Conservation (phyloP, 768 basidiomycete species). For the Trametopsis cervina region DNA sequence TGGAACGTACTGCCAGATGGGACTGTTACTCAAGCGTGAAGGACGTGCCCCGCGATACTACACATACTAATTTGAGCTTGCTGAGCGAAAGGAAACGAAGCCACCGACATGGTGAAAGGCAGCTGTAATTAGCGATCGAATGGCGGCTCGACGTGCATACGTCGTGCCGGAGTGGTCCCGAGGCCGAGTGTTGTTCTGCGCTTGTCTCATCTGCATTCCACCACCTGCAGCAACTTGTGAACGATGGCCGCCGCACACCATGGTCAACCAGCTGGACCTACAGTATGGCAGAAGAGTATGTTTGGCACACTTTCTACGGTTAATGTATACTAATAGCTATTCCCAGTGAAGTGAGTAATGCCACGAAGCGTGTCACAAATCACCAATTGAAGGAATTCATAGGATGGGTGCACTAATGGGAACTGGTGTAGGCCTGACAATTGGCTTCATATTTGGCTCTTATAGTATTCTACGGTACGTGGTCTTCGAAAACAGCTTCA, state of each 20-base stretch:
- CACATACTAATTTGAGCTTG: conserved; percentile 86
- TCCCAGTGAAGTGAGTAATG: conserved; percentile 24
- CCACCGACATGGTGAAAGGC: conserved; percentile 14
- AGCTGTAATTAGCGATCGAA: too few relatives aligned
- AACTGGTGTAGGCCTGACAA: conserved; percentile 89
- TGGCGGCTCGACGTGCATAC: not conserved
- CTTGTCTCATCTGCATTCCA: conserved; percentile 8
- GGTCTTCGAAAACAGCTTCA: not conserved
- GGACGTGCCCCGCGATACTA: not conserved
- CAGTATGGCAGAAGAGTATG: conserved; percentile 73
- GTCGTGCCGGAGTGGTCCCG: not conserved
- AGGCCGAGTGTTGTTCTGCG: conserved; percentile 8
- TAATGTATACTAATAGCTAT: not conserved
- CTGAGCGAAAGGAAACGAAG: conserved; percentile 63
- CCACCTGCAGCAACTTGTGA: conserved; percentile 3
- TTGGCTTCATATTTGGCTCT: conserved; percentile 95
- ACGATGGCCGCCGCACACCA: conserved; percentile 27
- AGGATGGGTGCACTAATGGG: conserved; percentile 94
- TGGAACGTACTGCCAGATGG: conserved; percentile 59
- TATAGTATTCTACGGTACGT: conserved; percentile 85
- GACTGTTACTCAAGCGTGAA: conserved; percentile 8
- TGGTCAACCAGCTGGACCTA: conserved; percentile 40
- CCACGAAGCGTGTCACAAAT: not conserved
- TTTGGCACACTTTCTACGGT: conserved; percentile 18
- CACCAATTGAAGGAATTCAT: conserved; percentile 11